phyloP scores from a whole-genome alignment of 495 filamentous ascomycete genomes.

The Opeltia flavorubescens region DNA sequence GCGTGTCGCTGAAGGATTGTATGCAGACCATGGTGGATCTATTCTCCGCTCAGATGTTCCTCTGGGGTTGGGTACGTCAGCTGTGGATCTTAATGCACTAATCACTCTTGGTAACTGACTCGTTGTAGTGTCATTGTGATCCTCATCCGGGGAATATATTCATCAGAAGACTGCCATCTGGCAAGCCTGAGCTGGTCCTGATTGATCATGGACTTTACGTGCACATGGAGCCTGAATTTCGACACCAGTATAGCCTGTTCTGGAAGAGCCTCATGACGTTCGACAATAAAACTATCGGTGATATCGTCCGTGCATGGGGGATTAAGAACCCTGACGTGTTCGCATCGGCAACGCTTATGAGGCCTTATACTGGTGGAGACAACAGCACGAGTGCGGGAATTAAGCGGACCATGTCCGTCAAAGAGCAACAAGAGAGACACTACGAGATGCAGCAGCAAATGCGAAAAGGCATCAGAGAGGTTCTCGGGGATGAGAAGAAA shows the following conservation, averaged over 20 bases:
- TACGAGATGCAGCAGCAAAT: constrained; percentile 79
- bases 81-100: neutral
- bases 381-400: constrained; percentile 45
- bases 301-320: constrained; percentile 66
- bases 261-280: constrained; percentile 91
- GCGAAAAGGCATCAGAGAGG: constrained; percentile 68
- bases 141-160: constrained; percentile 97
- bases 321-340: constrained; percentile 82
- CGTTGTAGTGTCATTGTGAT: constrained; percentile 54
- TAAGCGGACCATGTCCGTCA: constrained; percentile 43
- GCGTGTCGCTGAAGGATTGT: constrained; percentile 64
- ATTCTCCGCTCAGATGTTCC: constrained; percentile 92
- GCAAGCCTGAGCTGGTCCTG: constrained; percentile 76
- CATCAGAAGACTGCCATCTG: constrained; percentile 68
- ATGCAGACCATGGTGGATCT: constrained; percentile 95
- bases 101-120: neutral
- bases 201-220: constrained; percentile 97
- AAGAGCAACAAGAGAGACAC: constrained; percentile 38
- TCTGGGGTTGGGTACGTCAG: constrained; percentile 66
- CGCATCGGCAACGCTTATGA: constrained; percentile 75
- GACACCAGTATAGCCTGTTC: constrained; percentile 79
- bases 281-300: constrained; percentile 65
- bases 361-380: constrained; percentile 79
- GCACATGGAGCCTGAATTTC: constrained; percentile 69
- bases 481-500: constrained; percentile 78